Base-by-base conservation (phyloP, 495 filamentous ascomycete species). In the Bombardia bombarda region DNA sequence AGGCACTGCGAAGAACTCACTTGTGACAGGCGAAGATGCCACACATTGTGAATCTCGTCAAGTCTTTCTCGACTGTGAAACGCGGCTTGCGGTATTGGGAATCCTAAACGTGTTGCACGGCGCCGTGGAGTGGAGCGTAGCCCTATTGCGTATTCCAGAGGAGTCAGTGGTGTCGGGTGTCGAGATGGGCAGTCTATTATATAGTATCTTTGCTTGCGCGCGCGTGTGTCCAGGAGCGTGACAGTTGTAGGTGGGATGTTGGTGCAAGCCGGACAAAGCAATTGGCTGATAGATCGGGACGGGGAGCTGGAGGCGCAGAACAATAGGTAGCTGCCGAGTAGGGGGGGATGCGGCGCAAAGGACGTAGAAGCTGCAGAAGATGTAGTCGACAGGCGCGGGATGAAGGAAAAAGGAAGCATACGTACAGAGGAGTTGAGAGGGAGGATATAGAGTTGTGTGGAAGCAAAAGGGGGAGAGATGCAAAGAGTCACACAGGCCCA, bases 11-110 rank as follows among this genome's bases (percentile, higher is more conserved):
- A 22, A 14, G 16, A 38, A 68, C 86, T 64, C 70, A 92, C 87
- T 77, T 73, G 68, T 96, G 86, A 66, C 90, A 95, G 55, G 89
- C 90, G 63, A 96, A 95, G 57, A 98, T 97, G 62, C 92, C 92
- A 62, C 74, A 78, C 74, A 78, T 78, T 39, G 56, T 74, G 62
- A 47, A 36, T 49, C 26, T 46, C 31, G 41, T 33, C 13, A 19
- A 30, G 26, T 38, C 37, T 23, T 51, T 26, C 25, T 32, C 9
- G 21, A 24, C 13, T 17, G 42, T 23, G 8, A 30, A 42, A 16
- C 16, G 34, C 33, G 35, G 26, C 30, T 38, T n/a, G n/a, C n/a
- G 33, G 25, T 12, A 45, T 38, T 23, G 45, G 42, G 40, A 48
- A n/a, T n/a, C 47, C 31, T 48, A 43, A 48, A n/a, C 22, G 45